Evolutionary conservation across 176 grass and related monocot species (phyloP).

Genomic region (Zea mays): DNA sequence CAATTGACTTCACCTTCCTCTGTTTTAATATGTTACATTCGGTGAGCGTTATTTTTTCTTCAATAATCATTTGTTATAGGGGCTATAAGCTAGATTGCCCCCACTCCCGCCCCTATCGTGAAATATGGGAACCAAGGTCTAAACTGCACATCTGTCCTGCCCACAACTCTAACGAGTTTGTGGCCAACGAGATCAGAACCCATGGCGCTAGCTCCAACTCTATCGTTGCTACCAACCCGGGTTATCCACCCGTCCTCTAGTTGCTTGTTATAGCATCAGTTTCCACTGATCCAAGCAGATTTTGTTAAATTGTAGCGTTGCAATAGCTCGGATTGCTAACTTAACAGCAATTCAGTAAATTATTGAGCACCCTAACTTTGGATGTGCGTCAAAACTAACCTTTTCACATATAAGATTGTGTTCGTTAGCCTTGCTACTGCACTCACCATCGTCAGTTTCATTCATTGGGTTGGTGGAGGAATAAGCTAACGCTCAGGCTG

Average conservation of each 20-base stretch:
- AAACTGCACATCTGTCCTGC: too few relatives aligned
- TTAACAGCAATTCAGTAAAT: background rate
- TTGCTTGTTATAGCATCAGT: background rate
- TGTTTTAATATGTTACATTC: background rate
- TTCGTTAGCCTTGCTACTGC: background rate
- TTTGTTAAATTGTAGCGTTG: conserved; percentile 9
- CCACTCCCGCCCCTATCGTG: background rate
- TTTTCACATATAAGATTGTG: background rate
- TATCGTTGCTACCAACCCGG: too few relatives aligned
- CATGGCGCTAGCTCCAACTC: too few relatives aligned
- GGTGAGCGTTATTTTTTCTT: background rate
- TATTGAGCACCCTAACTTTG: background rate
- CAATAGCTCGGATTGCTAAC: background rate
- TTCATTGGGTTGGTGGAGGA: background rate
- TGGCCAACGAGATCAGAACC: too few relatives aligned
- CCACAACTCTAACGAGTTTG: too few relatives aligned
- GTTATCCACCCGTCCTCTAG: background rate
- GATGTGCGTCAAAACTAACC: background rate
- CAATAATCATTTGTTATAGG: background rate
- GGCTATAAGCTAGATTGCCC: background rate
- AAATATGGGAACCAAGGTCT: too few relatives aligned
- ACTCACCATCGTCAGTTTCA: background rate
- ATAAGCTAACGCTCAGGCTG: background rate
- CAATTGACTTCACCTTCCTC: background rate
- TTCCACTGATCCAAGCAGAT: background rate